Conservation (phyloP, 192 early-diverging fungal species). For the Ramicandelaber brevisporus region DNA sequence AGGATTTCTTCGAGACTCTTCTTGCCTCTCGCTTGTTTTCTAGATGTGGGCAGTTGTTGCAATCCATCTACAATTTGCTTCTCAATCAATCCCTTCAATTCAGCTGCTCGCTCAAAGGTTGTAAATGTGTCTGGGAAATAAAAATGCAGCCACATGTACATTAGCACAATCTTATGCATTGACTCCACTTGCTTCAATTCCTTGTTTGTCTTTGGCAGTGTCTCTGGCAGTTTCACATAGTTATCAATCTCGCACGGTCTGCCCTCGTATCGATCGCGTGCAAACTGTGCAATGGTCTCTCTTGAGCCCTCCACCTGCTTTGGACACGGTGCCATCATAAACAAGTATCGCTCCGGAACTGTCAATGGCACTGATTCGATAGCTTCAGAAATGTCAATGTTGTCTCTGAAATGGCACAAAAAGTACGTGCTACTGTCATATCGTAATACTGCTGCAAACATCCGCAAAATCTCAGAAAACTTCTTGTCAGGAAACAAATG, state of each 20-base stretch:
- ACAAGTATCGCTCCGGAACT: constrained; percentile 41
- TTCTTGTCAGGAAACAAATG: constrained; percentile 29
- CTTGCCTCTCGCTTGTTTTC: background rate
- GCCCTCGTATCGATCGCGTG: constrained; percentile 7
- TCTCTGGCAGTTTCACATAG: constrained; percentile 19
- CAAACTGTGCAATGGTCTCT: constrained; percentile 4
- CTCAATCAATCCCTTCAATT: constrained; percentile 23
- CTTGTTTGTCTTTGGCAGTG: constrained; percentile 6
- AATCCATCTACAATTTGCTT: constrained; percentile 17
- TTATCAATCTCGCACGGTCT: constrained; percentile 18
- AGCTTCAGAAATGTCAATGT: constrained; percentile 29
- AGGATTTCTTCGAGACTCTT: background rate
- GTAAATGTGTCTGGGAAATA: constrained; percentile 29
- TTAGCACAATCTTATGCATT: constrained; percentile 46
- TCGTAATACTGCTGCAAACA: constrained; percentile 49
- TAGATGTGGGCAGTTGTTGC: background rate
- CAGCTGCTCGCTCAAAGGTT: constrained; percentile 13
- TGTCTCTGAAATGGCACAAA: constrained; percentile 40
- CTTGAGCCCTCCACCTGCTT: constrained; percentile 2
- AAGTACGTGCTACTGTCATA: constrained; percentile 38
- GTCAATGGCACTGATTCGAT: constrained; percentile 30
- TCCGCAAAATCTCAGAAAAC: constrained; percentile 37
- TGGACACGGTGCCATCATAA: constrained; percentile 30
- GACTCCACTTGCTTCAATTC: constrained; percentile 28
- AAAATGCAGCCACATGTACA: constrained; percentile 72